phyloP scores from a whole-genome alignment of 495 filamentous ascomycete genomes.

The Tuber magnatum region DNA sequence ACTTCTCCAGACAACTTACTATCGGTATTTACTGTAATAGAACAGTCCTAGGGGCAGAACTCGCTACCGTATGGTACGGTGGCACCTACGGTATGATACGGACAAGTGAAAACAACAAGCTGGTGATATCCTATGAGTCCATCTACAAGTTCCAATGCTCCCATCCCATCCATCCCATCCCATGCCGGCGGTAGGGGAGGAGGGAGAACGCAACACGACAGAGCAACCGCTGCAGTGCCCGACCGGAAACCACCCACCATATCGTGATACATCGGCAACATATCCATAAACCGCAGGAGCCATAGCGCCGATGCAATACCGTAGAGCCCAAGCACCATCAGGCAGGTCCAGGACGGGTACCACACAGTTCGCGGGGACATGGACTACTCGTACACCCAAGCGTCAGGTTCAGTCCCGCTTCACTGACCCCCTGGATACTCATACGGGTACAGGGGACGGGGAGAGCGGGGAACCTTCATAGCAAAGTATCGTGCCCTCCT shows the following conservation, averaged over 20 bases:
- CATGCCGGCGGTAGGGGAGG: background rate
- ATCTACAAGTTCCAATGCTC: background rate
- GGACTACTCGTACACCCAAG: too few relatives aligned
- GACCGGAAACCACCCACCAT: background rate
- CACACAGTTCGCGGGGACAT: background rate
- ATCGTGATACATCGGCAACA: too few relatives aligned
- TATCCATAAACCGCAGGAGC: background rate
- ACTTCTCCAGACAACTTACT: background rate
- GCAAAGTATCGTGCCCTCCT: background rate
- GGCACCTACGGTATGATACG: too few relatives aligned
- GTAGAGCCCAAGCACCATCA: background rate
- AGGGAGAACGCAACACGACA: background rate
- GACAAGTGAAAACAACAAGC: background rate
- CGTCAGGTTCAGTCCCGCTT: background rate
- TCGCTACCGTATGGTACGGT: background rate
- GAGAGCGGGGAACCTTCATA: too few relatives aligned
- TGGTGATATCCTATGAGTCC: background rate
- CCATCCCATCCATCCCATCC: background rate
- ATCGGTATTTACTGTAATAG: background rate
- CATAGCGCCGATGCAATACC: background rate
- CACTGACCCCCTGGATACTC: background rate
- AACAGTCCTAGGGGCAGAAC: background rate
- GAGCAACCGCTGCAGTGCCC: background rate
- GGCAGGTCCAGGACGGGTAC: background rate
- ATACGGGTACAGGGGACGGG: background rate